Evolutionary conservation across 805 yeast genomes (phyloP).

Genomic region (Starmera pachycereana): DNA sequence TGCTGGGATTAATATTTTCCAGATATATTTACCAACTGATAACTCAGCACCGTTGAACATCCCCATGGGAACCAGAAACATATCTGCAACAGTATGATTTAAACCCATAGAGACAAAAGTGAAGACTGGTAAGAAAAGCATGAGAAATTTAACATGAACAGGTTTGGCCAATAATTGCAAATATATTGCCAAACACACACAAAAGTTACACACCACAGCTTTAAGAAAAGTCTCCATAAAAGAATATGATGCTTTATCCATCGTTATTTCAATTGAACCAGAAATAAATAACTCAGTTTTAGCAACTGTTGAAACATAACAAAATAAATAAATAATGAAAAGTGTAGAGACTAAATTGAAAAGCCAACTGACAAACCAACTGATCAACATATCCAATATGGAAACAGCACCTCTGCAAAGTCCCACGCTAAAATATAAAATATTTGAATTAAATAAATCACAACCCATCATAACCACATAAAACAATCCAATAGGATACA

Average conservation of each 20-base stretch:
- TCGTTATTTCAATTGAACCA: slow-evolving; percentile 39
- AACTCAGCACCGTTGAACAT: slow-evolving; percentile 56
- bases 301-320: slow-evolving; percentile 45
- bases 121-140: slow-evolving; percentile 60
- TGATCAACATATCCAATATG: slow-evolving; percentile 46
- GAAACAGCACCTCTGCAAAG: slow-evolving; percentile 61
- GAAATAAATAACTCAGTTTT: slow-evolving; percentile 27
- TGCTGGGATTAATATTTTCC: slow-evolving; percentile 67
- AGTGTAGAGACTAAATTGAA: slow-evolving; percentile 55
- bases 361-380: slow-evolving; percentile 60
- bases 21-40: slow-evolving; percentile 52
- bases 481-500: slow-evolving; percentile 64
- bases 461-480: slow-evolving; percentile 69
- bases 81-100: slow-evolving; percentile 76
- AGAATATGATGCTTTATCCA: slow-evolving; percentile 31
- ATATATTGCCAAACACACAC: slow-evolving; percentile 66
- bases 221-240: slow-evolving; percentile 60
- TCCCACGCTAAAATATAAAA: slow-evolving; percentile 62
- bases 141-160: slow-evolving; percentile 56
- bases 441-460: slow-evolving; percentile 67
- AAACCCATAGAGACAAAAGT: slow-evolving; percentile 74
- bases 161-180: slow-evolving; percentile 74
- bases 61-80: slow-evolving; percentile 59
- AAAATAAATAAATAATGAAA: slow-evolving; percentile 55
- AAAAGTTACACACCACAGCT: slow-evolving; percentile 70